These are phyloP conservation scores for Microstegium vimineum DNA, from an alignment of 176 grass and related monocot species.

Conservation along the genomic window DNA sequence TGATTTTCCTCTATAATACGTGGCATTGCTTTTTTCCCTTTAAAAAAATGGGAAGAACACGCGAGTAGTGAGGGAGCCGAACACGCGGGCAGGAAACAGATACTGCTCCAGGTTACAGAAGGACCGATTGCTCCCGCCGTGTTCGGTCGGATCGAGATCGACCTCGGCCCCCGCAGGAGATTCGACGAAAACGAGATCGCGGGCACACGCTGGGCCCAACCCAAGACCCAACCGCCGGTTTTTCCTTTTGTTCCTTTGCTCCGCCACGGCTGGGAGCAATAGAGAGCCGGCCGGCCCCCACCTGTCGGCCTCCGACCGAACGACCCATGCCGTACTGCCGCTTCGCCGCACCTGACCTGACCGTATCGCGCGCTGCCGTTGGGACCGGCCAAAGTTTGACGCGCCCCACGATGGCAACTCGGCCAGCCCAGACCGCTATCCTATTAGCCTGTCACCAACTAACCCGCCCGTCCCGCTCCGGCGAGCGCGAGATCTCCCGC, in stretches of 20 bases:
- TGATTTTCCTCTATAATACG: too few relatives aligned
- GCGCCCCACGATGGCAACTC: constrained; percentile 41
- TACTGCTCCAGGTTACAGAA: too few relatives aligned
- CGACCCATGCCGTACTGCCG: background rate
- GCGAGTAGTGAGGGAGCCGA: background rate
- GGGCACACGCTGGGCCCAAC: background rate
- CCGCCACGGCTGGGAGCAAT: background rate
- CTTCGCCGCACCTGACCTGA: constrained; percentile 26
- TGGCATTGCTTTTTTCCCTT: too few relatives aligned
- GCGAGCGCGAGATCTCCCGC: background rate
- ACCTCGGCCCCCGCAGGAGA: background rate
- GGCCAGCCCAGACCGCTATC: constrained; percentile 16
- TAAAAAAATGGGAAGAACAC: too few relatives aligned
- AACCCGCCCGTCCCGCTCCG: background rate
- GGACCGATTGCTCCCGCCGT: background rate
- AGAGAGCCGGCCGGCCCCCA: background rate
- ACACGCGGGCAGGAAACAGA: background rate
- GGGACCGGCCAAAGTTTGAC: constrained; percentile 43
- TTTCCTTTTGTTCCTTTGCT: background rate
- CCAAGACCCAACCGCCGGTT: background rate
- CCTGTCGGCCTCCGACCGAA: background rate
- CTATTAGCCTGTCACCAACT: constrained; percentile 42
- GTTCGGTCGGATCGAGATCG: background rate
- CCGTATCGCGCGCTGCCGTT: constrained; percentile 21
- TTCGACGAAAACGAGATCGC: background rate